Evolutionary conservation across 2,329 filamentous ascomycete species (phyloP).

Genomic region (Penicillium crustosum): DNA sequence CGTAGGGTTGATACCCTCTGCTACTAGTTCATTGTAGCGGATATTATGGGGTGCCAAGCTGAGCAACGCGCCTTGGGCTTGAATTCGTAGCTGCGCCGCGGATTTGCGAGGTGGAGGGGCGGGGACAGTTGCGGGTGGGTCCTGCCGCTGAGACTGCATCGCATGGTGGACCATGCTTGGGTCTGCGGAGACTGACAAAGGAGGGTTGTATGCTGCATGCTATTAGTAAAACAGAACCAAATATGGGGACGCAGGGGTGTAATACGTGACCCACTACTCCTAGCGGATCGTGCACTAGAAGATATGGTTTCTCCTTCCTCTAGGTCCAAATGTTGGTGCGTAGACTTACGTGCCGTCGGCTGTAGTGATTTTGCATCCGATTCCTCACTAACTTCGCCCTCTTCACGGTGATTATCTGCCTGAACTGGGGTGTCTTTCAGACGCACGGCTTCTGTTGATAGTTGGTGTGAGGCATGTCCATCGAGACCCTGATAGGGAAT

Average conservation of each 20-base stretch:
- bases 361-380: constrained; percentile 39
- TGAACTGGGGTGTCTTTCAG: constrained; percentile 30
- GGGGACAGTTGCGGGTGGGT: not conserved
- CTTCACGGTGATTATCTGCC: constrained; percentile 57
- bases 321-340: constrained; percentile 16
- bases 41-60: constrained; percentile 64
- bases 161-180: constrained; percentile 15
- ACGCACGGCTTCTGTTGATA: not conserved
- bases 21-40: constrained; percentile 69
- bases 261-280: constrained; percentile 37
- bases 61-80: constrained; percentile 66
- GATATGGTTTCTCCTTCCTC: constrained; percentile 30
- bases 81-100: constrained; percentile 41
- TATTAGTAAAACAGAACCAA: constrained; percentile 21
- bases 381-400: constrained; percentile 74
- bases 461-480: constrained; percentile 1
- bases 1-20: constrained; percentile 67
- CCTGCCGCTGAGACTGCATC: constrained; percentile 13
- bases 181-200: constrained; percentile 28
- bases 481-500: not conserved
- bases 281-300: constrained; percentile 21
- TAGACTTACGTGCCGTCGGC: not conserved
- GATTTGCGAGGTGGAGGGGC: constrained; percentile 21
- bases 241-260: not conserved
- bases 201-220: constrained; percentile 37